phyloP scores from a whole-genome alignment of 2,329 filamentous ascomycete species.

The Colletotrichum cereale region DNA sequence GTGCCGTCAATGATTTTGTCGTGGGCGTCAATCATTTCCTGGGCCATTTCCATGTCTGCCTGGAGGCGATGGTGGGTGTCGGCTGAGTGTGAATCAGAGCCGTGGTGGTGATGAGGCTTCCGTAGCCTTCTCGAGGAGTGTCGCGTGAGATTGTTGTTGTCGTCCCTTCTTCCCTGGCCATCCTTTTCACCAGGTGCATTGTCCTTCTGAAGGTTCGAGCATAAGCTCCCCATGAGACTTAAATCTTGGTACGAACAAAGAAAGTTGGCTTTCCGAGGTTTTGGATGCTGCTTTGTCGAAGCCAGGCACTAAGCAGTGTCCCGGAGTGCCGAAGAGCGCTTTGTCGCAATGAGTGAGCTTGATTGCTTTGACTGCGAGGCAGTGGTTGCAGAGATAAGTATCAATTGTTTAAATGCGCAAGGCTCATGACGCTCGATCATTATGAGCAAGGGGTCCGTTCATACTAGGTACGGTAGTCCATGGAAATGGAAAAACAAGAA shows the following conservation, averaged over 20 bases:
- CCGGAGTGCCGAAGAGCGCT: not conserved
- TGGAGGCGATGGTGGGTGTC: slow-evolving; percentile 1
- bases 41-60: slow-evolving; percentile 29
- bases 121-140: slow-evolving; percentile 32
- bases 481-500: not conserved
- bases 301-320: not conserved
- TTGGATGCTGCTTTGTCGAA: not conserved
- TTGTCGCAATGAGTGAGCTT: slow-evolving; percentile 4
- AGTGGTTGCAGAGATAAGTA: slow-evolving; percentile 1
- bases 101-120: slow-evolving; percentile 25
- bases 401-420: slow-evolving; percentile 11
- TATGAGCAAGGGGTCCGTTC: not conserved
- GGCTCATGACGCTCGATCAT: slow-evolving; percentile 1
- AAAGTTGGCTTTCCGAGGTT: not conserved
- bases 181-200: slow-evolving; percentile 39
- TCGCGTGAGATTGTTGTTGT: slow-evolving; percentile 23
- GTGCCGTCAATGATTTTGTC: slow-evolving; percentile 30
- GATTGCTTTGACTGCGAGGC: not conserved
- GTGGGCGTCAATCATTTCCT: slow-evolving; percentile 38
- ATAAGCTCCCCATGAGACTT: slow-evolving; percentile 37
- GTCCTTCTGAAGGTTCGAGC: slow-evolving; percentile 41
- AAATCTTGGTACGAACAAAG: not conserved
- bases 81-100: slow-evolving; percentile 8
- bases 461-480: not conserved
- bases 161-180: slow-evolving; percentile 37